Base-by-base conservation (phyloP, 1,284 basidiomycete species). In the Heliocybe sulcata region DNA sequence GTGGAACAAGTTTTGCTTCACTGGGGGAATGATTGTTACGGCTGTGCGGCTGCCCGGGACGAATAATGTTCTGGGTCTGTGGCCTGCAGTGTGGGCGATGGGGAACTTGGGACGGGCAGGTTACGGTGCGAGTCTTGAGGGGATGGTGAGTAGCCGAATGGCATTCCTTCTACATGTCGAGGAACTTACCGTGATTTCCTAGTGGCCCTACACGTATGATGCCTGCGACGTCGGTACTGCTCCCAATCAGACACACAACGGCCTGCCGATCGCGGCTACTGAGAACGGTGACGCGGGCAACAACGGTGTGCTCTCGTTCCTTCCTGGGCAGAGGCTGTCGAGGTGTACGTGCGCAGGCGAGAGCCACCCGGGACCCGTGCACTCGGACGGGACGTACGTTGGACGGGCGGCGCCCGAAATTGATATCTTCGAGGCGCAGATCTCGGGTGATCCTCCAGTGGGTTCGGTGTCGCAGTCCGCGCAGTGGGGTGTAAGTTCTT, bases 1-100 rank as follows among this genome's bases (percentile, higher is more conserved):
- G 35, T 77, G 77, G 76, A 78, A 78, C 62, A 89, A 92, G 68
- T 85, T 93, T 64, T 94, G 91, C 68, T 94, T 94, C 67, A 91
- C 85, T 0, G 87, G 87, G 3, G 87, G 86, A 20, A 70, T 86
- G 56, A 72, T 88, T 48, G 80, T 84, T 65, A 84, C 85, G 2
- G 73, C 73, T 33, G 76, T 80, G 20, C 73, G 69, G 33, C 69
- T 88, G 1, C 80, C 82, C 70, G 89, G 89, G 65, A 71, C 72
- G 16, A 83, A 79, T 63, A 76, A 76, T 55, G 59, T 80, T 38
- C 51, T 60, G 35, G 83, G 83, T 51, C 68, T 81, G 55, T 83
- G 77, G 77, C 79, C 78, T 31, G 77, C 75, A 29, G 69, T 77
- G 0, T 82, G 79, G 77, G 75, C 73, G 3, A 80, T 81, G 77